Conservation (phyloP, 306 rosid genomes). For the Quercus engelmannii region DNA sequence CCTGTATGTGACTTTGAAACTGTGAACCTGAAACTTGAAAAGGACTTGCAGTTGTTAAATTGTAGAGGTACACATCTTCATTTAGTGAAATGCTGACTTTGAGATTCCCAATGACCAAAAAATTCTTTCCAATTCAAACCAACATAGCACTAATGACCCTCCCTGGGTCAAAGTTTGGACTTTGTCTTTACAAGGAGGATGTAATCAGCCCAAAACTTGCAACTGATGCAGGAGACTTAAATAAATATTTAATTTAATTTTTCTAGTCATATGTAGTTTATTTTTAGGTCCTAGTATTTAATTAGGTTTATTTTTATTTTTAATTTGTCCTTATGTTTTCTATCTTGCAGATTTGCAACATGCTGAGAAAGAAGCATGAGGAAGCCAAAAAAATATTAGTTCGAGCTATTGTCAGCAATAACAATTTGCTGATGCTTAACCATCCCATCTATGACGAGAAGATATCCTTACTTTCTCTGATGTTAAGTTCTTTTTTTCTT, state of each 20-base stretch:
- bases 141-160: not conserved
- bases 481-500: slow-evolving; percentile 3
- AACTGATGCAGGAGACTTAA: too few species aligned
- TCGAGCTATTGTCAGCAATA: slow-evolving; percentile 75
- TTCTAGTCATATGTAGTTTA: too few species aligned
- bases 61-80: not conserved
- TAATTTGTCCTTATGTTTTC: not conserved
- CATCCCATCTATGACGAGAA: slow-evolving; percentile 80
- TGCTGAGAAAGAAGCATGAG: slow-evolving; percentile 80
- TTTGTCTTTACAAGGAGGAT: not conserved
- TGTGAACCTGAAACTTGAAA: not conserved
- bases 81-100: not conserved
- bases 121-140: too few species aligned
- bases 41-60: not conserved
- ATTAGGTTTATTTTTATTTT: too few species aligned
- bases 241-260: too few species aligned
- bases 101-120: not conserved
- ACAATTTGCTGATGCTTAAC: slow-evolving; percentile 79
- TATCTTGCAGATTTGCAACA: slow-evolving; percentile 66
- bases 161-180: not conserved
- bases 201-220: too few species aligned
- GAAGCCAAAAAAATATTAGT: slow-evolving; percentile 81
- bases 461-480: slow-evolving; percentile 59
- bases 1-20: not conserved
- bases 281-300: too few species aligned